phyloP scores from a whole-genome alignment of 2,329 filamentous ascomycete species.

The Colletotrichum sojae region DNA sequence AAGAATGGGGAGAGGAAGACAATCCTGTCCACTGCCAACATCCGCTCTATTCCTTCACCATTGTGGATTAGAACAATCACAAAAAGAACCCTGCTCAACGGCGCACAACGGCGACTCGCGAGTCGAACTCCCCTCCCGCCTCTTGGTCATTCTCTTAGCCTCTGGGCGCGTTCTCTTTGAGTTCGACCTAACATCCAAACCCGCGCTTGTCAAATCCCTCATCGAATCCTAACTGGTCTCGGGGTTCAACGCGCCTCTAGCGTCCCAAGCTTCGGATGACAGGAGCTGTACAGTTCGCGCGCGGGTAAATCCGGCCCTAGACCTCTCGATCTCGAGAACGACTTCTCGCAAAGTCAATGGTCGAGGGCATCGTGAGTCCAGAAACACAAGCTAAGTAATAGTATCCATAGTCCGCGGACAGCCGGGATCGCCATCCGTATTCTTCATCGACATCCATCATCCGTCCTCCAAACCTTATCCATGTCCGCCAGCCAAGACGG shows the following conservation, averaged over 20 bases:
- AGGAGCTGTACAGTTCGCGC: not conserved
- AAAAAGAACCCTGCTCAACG: constrained; percentile 18
- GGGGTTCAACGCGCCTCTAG: constrained; percentile 8
- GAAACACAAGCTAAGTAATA: not conserved
- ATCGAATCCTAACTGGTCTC: not conserved
- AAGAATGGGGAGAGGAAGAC: not conserved
- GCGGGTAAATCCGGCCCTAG: too few relatives aligned
- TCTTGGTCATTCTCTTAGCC: not conserved
- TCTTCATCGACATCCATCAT: not conserved
- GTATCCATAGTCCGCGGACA: not conserved
- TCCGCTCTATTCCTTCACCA: not conserved
- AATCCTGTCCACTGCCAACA: not conserved
- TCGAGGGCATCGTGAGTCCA: too few relatives aligned
- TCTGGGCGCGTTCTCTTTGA: not conserved
- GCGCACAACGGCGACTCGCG: constrained; percentile 9
- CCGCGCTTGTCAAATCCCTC: constrained; percentile 13
- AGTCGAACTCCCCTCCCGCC: not conserved
- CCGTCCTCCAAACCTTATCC: too few relatives aligned
- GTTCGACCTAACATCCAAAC: constrained; percentile 5
- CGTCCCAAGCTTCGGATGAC: constrained; percentile 28
- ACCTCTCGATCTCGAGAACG: too few relatives aligned
- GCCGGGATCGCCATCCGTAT: not conserved
- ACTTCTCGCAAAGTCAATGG: too few relatives aligned
- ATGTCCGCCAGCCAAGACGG: not conserved
- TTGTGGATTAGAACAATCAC: constrained; percentile 1